Evolutionary conservation across 371 early-diverging fungal species (phyloP).

Genomic region (Gilbertella persicaria): DNA sequence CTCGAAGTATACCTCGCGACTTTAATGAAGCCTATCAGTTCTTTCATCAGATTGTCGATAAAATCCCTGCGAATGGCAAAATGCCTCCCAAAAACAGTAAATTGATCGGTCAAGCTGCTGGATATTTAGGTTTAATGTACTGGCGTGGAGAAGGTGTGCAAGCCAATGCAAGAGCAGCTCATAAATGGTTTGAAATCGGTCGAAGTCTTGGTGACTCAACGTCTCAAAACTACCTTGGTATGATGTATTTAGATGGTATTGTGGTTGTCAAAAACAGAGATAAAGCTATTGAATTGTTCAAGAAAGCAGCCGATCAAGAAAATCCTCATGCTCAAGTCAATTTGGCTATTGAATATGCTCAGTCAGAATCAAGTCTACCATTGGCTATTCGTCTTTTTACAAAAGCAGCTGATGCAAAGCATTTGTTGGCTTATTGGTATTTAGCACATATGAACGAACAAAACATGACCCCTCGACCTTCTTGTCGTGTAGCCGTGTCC

Average conservation of each 20-base stretch:
- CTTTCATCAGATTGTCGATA: conserved; percentile 49
- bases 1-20: conserved; percentile 63
- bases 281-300: conserved; percentile 60
- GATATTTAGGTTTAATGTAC: conserved; percentile 84
- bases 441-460: conserved; percentile 66
- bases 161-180: conserved; percentile 59
- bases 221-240: conserved; percentile 75
- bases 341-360: conserved; percentile 42
- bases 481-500: conserved; percentile 58
- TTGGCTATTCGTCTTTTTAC: conserved; percentile 33
- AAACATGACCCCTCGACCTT: conserved; percentile 39
- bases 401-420: conserved; percentile 57
- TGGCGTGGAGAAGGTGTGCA: conserved; percentile 91
- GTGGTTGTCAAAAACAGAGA: conserved; percentile 51
- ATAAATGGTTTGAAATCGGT: conserved; percentile 77
- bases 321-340: conserved; percentile 68
- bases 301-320: conserved; percentile 59
- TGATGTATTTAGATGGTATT: conserved; percentile 79
- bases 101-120: conserved; percentile 71
- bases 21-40: conserved; percentile 66
- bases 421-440: conserved; percentile 76
- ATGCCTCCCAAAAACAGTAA: conserved; percentile 31
- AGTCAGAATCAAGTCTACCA: conserved; percentile 31
- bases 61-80: conserved; percentile 24
- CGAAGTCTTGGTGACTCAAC: conserved; percentile 63